Evolutionary conservation across 345 rosid species (phyloP), one percentile per base, ranked within the genome.

Genomic region (Salix udensis): DNA sequence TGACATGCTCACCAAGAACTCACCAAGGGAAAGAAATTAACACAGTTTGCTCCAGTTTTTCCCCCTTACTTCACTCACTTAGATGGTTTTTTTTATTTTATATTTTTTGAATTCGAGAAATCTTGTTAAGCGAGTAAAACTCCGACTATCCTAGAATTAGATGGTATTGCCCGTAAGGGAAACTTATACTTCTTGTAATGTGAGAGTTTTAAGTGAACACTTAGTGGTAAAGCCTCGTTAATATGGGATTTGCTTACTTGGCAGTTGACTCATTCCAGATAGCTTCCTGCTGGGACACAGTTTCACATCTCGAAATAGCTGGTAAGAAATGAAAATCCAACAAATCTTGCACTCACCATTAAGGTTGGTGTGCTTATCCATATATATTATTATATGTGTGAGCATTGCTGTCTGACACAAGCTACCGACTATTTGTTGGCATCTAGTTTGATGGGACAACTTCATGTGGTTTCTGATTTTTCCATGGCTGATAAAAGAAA

Each of bases 241-340:
- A 24, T 24, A 24, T 24, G 26, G 26, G 26, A 24, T 24, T 24
- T 24, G 26, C 26, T 24, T 58, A 58, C 28, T 58, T 3, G 62
- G 64, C 64, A 9, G 64, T 68, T 84, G 73, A 69, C 18, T 74
- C 67, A 79, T 73, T 77, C 88, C 94, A 97, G 98, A 67, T 85
- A 90, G 80, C 94, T 94, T 75, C 99, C 98, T 83, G 97, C 97
- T 6, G 99, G 99, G 82, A 91, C 99, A 61, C 98, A 96, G 83
- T 96, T 94, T 85, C 97, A 94, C 84, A 92, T 82, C 89, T 98
- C 81, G 99, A 97, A 78, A 92, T 97, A 53, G 94, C 99, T 83
- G 97, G 97, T 69, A 96, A 94, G 97, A 96, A 91, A 83, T 97
- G 44, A 96, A 83, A 98, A 96, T 78, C 97, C 98, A 65, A 91